These are phyloP conservation scores for Parafenestella ontariensis DNA, from an alignment of 2,329 filamentous ascomycete genomes.

Conservation along the genomic window DNA sequence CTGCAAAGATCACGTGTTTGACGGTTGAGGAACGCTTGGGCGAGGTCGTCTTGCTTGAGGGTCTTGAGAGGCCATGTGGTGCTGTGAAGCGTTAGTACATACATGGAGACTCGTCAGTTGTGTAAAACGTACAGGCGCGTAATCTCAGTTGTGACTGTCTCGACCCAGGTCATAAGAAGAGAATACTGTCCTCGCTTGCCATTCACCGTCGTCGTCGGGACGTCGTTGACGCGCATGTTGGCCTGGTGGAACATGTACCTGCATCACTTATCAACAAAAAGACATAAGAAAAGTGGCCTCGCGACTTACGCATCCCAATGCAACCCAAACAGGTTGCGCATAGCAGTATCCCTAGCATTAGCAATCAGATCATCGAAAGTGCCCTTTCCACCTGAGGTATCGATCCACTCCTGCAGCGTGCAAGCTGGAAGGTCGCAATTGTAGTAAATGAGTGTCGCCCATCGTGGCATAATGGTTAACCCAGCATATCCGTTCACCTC, in stretches of 20 bases:
- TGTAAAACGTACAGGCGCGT: constrained; percentile 52
- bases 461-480: constrained; percentile 65
- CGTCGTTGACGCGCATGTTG: constrained; percentile 62
- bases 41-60: constrained; percentile 64
- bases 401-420: constrained; percentile 66
- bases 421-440: constrained; percentile 66
- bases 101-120: background rate
- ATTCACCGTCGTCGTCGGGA: constrained; percentile 57
- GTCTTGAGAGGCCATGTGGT: constrained; percentile 62
- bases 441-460: constrained; percentile 69
- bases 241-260: constrained; percentile 71
- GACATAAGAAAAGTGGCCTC: background rate
- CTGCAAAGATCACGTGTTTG: constrained; percentile 62
- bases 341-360: constrained; percentile 61
- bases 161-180: constrained; percentile 65
- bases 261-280: constrained; percentile 7
- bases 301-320: constrained; percentile 56
- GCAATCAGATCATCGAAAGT: constrained; percentile 60
- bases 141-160: constrained; percentile 62
- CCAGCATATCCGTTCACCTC: constrained; percentile 62
- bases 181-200: constrained; percentile 56
- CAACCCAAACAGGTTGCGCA: constrained; percentile 64
- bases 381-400: constrained; percentile 63
- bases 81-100: constrained; percentile 21
- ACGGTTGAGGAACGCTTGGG: constrained; percentile 60